Evolutionary conservation across 768 basidiomycete genomes (phyloP), one percentile per base, ranked within the genome.

Genomic region (Rhizopogon sp.): DNA sequence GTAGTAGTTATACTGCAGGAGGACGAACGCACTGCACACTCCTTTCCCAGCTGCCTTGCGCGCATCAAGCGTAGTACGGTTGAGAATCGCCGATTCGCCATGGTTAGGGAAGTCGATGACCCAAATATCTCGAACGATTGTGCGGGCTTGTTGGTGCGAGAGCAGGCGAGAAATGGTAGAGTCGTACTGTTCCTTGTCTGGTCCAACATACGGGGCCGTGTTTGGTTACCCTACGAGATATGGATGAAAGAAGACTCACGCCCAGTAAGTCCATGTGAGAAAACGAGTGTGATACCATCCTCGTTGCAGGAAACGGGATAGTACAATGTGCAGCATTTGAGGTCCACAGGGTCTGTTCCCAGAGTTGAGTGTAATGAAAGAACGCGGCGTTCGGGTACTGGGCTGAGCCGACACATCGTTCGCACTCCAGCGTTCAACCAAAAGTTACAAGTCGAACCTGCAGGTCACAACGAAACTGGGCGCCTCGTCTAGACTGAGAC

Each of bases 61-160:
- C 41, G 59, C 55, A 22, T 68, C 61, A 29, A 70, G 63, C 17
- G 61, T 43, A 44, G 29, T 37, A 16, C 70, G 68, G 45, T 72
- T 72, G n/a, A 69, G 44, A 6, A 53, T 50, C 13, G 71, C 71
- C 9, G 72, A 59, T 49, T 74, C 64, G 5, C 72, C 71, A 33
- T 72, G 71, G 50, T 72, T 72, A 1, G 70, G 73, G 52, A 70
- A 62, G 50, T 72, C 71, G 2, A 73, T 56, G 2, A 66, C 62
- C 70, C 70, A 72, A 53, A 73, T 63, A 43, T 72, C 70, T 3
- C 63, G 60, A 17, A 72, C 62, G 28, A 52, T 58, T 35, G 53
- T 9, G 29, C 40, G 40, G 43, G 29, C 14, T 17, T 55, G 42
- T 10, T 46, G 46, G 45, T 56, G 54, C 31, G 40, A 40, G 39